Percentiles rank a stretch among this genome's conserved stretches.
These are phyloP conservation scores for Volvariella surrecta DNA, from an alignment of 1,284 basidiomycete species.

Conservation along the genomic window DNA sequence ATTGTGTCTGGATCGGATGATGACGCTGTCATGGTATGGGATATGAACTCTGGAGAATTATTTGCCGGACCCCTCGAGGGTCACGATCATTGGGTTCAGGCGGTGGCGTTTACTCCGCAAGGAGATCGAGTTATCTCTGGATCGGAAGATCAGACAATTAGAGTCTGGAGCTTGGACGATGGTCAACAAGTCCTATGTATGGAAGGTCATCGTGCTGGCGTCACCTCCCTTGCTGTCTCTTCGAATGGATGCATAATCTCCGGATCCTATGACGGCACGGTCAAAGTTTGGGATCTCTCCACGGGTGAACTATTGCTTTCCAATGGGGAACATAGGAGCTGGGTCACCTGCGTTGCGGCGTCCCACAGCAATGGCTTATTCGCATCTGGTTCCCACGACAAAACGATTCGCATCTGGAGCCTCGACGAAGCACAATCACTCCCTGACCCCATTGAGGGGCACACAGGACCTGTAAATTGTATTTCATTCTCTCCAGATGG, in stretches of 20 bases:
- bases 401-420: constrained; percentile 1
- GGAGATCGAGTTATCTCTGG: constrained; percentile 11
- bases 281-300: constrained; percentile 42
- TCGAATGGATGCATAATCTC: constrained; percentile 9
- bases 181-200: constrained; percentile 2
- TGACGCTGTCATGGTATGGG: constrained; percentile 16
- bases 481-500: background rate
- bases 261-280: constrained; percentile 33
- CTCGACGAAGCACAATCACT: background rate
- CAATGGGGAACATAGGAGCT: constrained; percentile 1
- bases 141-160: constrained; percentile 10
- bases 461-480: background rate
- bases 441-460: background rate
- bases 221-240: constrained; percentile 8
- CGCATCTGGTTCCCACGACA: constrained; percentile 4
- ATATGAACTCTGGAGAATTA: constrained; percentile 9
- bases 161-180: constrained; percentile 8
- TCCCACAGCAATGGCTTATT: constrained; percentile 6
- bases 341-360: constrained; percentile 7
- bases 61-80: constrained; percentile 7
- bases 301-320: constrained; percentile 2
- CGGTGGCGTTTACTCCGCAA: constrained; percentile 11
- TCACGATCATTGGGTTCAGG: constrained; percentile 6
- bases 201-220: constrained; percentile 4
- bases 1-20: constrained; percentile 12